phyloP scores from a whole-genome alignment of 2,329 filamentous ascomycete genomes.

The Penicillium sp. region DNA sequence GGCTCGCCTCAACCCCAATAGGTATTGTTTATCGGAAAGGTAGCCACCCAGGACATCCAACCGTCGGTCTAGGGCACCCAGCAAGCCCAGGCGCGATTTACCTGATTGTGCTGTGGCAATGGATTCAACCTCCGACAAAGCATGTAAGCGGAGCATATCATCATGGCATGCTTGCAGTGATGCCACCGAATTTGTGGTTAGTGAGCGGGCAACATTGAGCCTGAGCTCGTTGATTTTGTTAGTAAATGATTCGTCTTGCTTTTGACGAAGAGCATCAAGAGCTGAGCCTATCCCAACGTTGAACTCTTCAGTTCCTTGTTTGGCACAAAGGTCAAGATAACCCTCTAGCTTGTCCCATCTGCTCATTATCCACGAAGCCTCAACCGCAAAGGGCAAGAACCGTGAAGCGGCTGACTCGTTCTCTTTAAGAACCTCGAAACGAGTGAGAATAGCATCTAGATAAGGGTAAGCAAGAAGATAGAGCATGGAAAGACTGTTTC shows the following conservation, averaged over 20 bases:
- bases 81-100: slow-evolving; percentile 27
- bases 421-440: slow-evolving; percentile 71
- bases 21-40: slow-evolving; percentile 87
- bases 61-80: slow-evolving; percentile 67
- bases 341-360: slow-evolving; percentile 74
- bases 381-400: slow-evolving; percentile 78
- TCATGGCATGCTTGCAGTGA: slow-evolving; percentile 84
- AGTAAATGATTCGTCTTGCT: slow-evolving; percentile 53
- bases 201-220: slow-evolving; percentile 66
- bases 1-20: slow-evolving; percentile 80
- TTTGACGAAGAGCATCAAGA: slow-evolving; percentile 58
- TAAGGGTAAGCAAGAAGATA: neutral
- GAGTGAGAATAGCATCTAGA: slow-evolving; percentile 77
- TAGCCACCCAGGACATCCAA: slow-evolving; percentile 87
- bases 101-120: slow-evolving; percentile 55
- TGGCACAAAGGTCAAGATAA: slow-evolving; percentile 52
- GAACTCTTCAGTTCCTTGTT: slow-evolving; percentile 61
- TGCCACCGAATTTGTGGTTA: slow-evolving; percentile 73
- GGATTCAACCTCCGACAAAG: slow-evolving; percentile 80
- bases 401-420: slow-evolving; percentile 54
- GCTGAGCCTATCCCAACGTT: slow-evolving; percentile 75
- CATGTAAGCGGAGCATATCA: slow-evolving; percentile 79
- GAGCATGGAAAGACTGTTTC: neutral
- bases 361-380: slow-evolving; percentile 86
- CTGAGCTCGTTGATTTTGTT: slow-evolving; percentile 63